Evolutionary conservation across 768 basidiomycete species (phyloP), one percentile per base, ranked within the genome.

Genomic region (Lyophyllum atratum): DNA sequence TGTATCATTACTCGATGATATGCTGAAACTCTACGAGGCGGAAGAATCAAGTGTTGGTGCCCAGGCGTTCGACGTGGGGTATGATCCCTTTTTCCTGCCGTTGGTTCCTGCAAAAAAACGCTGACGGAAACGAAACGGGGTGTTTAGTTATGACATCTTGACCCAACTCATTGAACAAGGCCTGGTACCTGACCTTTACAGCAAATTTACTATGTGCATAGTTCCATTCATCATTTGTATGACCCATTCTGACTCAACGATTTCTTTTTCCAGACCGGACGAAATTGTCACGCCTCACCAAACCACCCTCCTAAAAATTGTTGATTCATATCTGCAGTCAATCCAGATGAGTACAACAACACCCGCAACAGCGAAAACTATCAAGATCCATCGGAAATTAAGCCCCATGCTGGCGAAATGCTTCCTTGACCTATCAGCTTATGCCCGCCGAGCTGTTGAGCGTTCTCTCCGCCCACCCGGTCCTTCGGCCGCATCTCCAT

Each of bases 271-370:
- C 68, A 92, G 92, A 56, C 59, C 73, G 22, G 84, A 81, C 45
- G 93, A 94, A 72, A 78, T 86, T 12, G 82, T 95, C 39, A 85
- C 91, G 5, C 92, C 93, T 0, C 87, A 90, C 62, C 95, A 96
- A 69, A 92, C 87, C 4, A 90, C 84, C n/a, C 74, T 96, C 11
- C 82, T 97, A 56, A 95, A 95, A 71, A 76, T 96, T 15, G 75
- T 95, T 12, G 95, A 96, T 68, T 90, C 92, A 1, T 89, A 92
- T 66, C 75, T 94, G 52, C 89, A 92, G 60, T 80, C 84, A 12
- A 72, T 74, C 25, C 75, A 76, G 60, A 63, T 72, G 52, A 64
- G 66, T 52, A 26, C 74, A 22, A 64, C 68, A 37, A 64, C 67
- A 17, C 62, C 67, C 26, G 68, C 70, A 37, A 69, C 68, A 21